Conservation (phyloP, 2,329 filamentous ascomycete species). For the Ophiostoma ulmi region DNA sequence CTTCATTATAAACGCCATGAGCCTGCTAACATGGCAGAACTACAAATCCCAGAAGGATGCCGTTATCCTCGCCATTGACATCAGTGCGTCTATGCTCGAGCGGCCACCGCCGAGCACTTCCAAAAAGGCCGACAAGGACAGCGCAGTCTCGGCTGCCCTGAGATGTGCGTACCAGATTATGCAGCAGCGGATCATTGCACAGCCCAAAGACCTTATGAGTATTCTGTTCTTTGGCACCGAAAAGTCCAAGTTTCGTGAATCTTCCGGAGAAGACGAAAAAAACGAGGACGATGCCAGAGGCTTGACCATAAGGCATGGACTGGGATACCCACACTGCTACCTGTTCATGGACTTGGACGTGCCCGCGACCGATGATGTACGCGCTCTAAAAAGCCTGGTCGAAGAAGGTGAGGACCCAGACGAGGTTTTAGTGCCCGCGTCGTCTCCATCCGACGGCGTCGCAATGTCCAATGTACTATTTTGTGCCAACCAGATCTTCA, state of each 20-base stretch:
- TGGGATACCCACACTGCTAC: slow-evolving; percentile 86
- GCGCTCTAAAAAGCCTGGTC: slow-evolving; percentile 66
- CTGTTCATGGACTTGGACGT: slow-evolving; percentile 83
- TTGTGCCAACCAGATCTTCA: slow-evolving; percentile 94
- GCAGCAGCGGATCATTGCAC: slow-evolving; percentile 97
- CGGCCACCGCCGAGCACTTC: slow-evolving; percentile 62
- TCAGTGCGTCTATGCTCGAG: slow-evolving; percentile 81
- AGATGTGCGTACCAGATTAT: slow-evolving; percentile 94
- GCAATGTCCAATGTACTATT: slow-evolving; percentile 89
- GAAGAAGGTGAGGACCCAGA: slow-evolving; percentile 67
- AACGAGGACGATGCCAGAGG: slow-evolving; percentile 28
- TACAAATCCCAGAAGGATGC: slow-evolving; percentile 95
- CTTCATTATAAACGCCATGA: neutral
- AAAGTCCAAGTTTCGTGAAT: slow-evolving; percentile 66
- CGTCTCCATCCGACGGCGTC: slow-evolving; percentile 43
- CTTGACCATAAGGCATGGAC: slow-evolving; percentile 34
- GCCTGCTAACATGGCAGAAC: slow-evolving; percentile 20
- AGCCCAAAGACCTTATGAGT: slow-evolving; percentile 95
- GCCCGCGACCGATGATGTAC: slow-evolving; percentile 81
- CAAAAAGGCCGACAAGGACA: slow-evolving; percentile 74
- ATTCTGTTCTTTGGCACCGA: slow-evolving; percentile 88
- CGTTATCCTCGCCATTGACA: slow-evolving; percentile 91
- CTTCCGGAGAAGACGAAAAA: slow-evolving; percentile 7
- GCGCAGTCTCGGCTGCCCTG: slow-evolving; percentile 73
- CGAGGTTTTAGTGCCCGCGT: slow-evolving; percentile 62